A percentile compares a stretch with the other conserved stretches of the same genome.
Conservation (phyloP, 2,329 filamentous ascomycete species). For the Aspergillus arachidicola region DNA sequence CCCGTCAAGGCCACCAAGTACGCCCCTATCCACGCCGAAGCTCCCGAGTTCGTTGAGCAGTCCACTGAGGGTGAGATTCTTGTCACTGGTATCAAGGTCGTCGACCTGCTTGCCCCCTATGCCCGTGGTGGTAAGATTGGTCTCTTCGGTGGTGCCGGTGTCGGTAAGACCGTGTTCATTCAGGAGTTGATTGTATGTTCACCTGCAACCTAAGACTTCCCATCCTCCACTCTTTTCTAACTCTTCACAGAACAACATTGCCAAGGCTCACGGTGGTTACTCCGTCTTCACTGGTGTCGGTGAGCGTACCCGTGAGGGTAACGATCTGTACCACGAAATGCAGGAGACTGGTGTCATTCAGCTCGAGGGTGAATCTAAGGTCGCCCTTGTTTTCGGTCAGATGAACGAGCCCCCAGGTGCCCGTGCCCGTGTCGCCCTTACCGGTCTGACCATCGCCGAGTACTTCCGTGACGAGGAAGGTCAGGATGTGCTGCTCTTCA, state of each 20-base stretch:
- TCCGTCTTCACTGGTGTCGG: conserved; percentile 99
- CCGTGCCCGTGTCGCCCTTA: conserved; percentile 99
- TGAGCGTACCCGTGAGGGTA: conserved; percentile 99
- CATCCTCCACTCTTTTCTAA: background rate
- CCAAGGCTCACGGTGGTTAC: conserved; percentile 99
- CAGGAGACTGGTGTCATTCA: conserved; percentile 99
- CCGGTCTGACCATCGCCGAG: conserved; percentile 70
- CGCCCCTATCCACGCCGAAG: conserved; percentile 90
- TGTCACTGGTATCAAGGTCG: conserved; percentile 99
- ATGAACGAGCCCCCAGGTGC: conserved; percentile 99
- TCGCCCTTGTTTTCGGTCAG: conserved; percentile 98
- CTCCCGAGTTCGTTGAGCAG: conserved; percentile 91
- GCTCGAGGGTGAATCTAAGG: conserved; percentile 99
- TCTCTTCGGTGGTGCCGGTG: conserved; percentile 99
- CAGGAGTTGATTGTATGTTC: conserved; percentile 86
- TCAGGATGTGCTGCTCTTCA: conserved; percentile 98
- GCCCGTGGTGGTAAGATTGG: conserved; percentile 99
- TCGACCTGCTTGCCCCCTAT: conserved; percentile 97
- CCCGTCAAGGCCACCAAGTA: conserved; percentile 92
- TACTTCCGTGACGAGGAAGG: conserved; percentile 81
- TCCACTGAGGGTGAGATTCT: conserved; percentile 95
- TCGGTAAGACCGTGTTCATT: conserved; percentile 99
- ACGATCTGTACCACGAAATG: conserved; percentile 99
- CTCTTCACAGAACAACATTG: conserved; percentile 87
- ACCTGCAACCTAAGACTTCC: background rate